Evolutionary conservation across 345 rosid species (phyloP).

Genomic region (Cardamine chenopodiifolia): DNA sequence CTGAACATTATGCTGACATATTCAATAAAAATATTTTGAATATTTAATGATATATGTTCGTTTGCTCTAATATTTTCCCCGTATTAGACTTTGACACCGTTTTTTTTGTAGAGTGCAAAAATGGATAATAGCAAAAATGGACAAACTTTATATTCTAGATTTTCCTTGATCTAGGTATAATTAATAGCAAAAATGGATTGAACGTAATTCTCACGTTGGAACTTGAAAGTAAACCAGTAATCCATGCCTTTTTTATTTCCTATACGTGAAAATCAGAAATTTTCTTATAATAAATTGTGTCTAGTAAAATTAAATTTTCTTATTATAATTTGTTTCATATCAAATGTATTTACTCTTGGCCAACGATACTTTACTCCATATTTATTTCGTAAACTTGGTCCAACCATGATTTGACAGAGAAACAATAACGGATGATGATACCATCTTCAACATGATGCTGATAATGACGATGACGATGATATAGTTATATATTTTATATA

Average conservation of each 20-base stretch:
- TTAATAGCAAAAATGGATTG: background rate
- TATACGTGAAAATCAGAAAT: background rate
- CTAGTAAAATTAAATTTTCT: background rate
- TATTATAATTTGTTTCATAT: background rate
- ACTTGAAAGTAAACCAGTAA: background rate
- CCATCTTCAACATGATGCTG: constrained; percentile 29
- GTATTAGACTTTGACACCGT: background rate
- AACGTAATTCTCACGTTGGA: background rate
- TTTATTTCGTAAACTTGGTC: constrained; percentile 21
- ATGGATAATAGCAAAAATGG: background rate
- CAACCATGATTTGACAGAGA: constrained; percentile 32
- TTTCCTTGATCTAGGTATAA: background rate
- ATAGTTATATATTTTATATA: constrained; percentile 18
- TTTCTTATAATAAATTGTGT: background rate
- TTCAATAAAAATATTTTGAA: background rate
- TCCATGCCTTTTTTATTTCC: background rate
- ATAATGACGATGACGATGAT: constrained; percentile 30
- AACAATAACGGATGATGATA: constrained; percentile 27
- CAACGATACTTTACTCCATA: background rate
- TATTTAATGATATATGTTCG: background rate
- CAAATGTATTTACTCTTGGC: background rate
- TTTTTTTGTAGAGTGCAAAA: background rate
- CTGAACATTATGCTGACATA: background rate
- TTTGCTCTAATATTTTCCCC: background rate
- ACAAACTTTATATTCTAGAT: background rate